These are phyloP conservation scores for Aegilops tauschii DNA, from an alignment of 176 grass and related monocot genomes.

Conservation along the genomic window DNA sequence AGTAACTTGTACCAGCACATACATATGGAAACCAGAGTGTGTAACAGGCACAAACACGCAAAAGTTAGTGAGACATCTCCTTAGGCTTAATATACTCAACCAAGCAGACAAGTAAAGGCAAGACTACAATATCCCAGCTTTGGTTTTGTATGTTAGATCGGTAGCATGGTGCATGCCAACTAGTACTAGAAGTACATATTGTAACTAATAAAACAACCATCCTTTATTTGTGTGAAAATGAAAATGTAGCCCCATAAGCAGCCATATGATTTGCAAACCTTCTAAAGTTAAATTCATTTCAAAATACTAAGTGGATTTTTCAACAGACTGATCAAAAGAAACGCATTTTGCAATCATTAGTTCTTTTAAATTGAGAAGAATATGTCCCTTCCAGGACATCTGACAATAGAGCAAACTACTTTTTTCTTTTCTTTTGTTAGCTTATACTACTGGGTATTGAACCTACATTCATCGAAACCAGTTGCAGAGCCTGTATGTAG, in stretches of 20 bases:
- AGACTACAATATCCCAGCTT: not conserved
- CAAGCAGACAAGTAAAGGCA: conserved; percentile 16
- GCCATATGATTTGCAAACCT: not conserved
- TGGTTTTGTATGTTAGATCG: not conserved
- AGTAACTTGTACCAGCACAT: not conserved
- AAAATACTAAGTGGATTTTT: not conserved
- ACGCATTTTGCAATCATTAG: not conserved
- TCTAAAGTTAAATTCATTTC: not conserved
- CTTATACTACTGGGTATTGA: not conserved
- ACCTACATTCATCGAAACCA: not conserved
- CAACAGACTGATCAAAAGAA: not conserved
- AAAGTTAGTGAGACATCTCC: not conserved
- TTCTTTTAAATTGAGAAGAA: not conserved
- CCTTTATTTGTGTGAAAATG: not conserved
- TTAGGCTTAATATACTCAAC: not conserved
- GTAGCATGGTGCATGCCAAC: not conserved
- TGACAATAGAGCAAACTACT: not conserved
- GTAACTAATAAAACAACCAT: not conserved
- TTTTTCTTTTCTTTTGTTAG: not conserved
- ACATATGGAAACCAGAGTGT: not conserved
- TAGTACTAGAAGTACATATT: not conserved
- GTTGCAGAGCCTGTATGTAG: not conserved
- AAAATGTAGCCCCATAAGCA: not conserved
- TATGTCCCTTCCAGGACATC: not conserved
- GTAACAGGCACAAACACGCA: not conserved